These are phyloP conservation scores for Closterium sp. DNA, from an alignment of 139 green algal genomes.

Conservation along the genomic window DNA sequence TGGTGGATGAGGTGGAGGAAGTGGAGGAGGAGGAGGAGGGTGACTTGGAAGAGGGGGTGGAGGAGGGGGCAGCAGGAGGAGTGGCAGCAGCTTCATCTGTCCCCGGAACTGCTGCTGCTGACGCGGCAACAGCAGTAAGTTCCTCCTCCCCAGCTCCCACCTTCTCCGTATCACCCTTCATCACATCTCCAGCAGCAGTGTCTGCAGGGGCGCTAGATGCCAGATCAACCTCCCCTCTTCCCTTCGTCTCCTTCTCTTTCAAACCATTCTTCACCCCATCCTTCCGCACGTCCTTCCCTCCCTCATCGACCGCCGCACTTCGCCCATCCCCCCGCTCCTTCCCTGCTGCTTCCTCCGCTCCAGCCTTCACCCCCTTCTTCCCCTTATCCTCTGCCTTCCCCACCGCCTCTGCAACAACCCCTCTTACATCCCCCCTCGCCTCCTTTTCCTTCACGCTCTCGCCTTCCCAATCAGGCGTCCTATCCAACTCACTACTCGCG, in stretches of 20 bases:
- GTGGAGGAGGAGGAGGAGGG: background rate
- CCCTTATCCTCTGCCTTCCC: background rate
- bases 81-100: slow-evolving; percentile 13
- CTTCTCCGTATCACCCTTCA: background rate
- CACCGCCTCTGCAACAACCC: slow-evolving; percentile 8
- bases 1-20: background rate
- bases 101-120: background rate
- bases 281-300: slow-evolving; percentile 1
- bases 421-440: background rate
- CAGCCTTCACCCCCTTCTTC: background rate
- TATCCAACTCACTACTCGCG: background rate
- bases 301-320: background rate
- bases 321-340: background rate
- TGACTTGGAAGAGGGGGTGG: background rate
- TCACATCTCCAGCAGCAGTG: background rate
- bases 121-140: background rate
- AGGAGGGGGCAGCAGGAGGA: too few relatives aligned
- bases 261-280: too few relatives aligned
- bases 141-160: background rate
- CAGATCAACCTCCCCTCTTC: background rate
- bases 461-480: background rate
- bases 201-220: background rate
- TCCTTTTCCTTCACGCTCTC: background rate
- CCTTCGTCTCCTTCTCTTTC: too few relatives aligned
- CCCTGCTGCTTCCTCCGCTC: background rate